phyloP scores from a whole-genome alignment of 192 early-diverging fungal genomes.

The Linnemannia hyalina region DNA sequence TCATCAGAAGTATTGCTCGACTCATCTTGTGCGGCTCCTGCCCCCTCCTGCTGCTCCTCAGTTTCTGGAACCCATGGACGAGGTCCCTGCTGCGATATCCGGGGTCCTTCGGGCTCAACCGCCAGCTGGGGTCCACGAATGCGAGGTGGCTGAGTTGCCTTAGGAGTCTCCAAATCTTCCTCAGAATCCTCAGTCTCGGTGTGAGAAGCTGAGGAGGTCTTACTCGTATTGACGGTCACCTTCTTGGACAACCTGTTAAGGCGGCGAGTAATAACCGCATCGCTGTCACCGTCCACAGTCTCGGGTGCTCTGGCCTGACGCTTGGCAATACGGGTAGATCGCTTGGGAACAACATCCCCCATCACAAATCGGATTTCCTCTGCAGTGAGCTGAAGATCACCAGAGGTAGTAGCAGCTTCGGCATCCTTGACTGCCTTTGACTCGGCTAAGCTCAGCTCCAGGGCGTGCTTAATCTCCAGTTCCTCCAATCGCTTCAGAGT shows the following conservation, averaged over 20 bases:
- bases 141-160: constrained; percentile 31
- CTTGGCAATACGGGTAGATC: constrained; percentile 44
- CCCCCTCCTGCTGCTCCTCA: constrained; percentile 8
- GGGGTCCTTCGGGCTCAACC: constrained; percentile 12
- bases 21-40: neutral
- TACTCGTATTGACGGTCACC: constrained; percentile 10
- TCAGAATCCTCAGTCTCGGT: constrained; percentile 27
- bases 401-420: neutral
- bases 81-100: constrained; percentile 49
- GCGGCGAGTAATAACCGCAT: constrained; percentile 8
- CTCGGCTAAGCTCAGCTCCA: constrained; percentile 42
- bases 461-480: constrained; percentile 37
- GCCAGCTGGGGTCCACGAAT: constrained; percentile 37
- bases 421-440: neutral
- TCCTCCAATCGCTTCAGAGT: constrained; percentile 31
- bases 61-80: constrained; percentile 41
- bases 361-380: constrained; percentile 53
- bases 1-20: neutral
- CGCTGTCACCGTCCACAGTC: constrained; percentile 25
- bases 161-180: constrained; percentile 38
- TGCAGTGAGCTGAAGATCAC: constrained; percentile 28
- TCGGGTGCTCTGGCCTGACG: constrained; percentile 45
- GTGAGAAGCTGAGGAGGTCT: constrained; percentile 1
- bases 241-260: constrained; percentile 19
- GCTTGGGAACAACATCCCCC: constrained; percentile 41